A percentile compares a stretch with the other conserved stretches of the same genome.
phyloP scores from a whole-genome alignment of 129 eudicot species.

The Arctium lappa region DNA sequence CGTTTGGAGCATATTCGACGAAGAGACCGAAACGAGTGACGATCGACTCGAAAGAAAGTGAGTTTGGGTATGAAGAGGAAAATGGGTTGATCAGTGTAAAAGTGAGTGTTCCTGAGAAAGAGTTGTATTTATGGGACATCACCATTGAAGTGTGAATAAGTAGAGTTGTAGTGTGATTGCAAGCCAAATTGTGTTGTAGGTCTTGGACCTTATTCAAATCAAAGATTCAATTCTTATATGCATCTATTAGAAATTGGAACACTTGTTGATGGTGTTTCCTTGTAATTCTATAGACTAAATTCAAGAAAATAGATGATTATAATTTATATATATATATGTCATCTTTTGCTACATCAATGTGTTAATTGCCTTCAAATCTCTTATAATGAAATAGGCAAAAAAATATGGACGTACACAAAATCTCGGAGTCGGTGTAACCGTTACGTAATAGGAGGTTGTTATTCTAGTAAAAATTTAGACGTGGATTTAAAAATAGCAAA shows the following conservation, averaged over 20 bases:
- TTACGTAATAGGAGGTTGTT: too few species aligned
- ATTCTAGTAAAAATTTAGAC: too few species aligned
- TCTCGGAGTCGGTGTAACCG: too few species aligned
- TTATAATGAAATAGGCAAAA: too few species aligned
- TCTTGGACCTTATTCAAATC: not conserved
- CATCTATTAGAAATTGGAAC: not conserved
- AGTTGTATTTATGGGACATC: conserved; percentile 61
- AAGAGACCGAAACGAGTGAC: conserved; percentile 47
- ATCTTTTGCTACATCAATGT: too few species aligned
- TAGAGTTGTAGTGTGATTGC: not conserved
- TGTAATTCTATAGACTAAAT: not conserved
- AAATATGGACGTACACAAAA: too few species aligned
- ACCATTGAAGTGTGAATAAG: conserved; percentile 40
- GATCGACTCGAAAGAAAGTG: conserved; percentile 41
- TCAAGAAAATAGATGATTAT: not conserved
- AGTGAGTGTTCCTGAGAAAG: conserved; percentile 53
- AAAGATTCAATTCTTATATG: not conserved
- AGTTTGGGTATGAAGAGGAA: conserved; percentile 54
- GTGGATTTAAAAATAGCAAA: too few species aligned
- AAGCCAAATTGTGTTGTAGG: not conserved
- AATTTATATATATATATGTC: too few species aligned
- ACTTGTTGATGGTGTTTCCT: not conserved
- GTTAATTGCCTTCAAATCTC: too few species aligned
- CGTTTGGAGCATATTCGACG: conserved; percentile 76
- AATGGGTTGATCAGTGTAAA: conserved; percentile 48